Evolutionary conservation across 2,329 filamentous ascomycete species (phyloP), one percentile per base, ranked within the genome.

Genomic region (Cladosporium sp.): DNA sequence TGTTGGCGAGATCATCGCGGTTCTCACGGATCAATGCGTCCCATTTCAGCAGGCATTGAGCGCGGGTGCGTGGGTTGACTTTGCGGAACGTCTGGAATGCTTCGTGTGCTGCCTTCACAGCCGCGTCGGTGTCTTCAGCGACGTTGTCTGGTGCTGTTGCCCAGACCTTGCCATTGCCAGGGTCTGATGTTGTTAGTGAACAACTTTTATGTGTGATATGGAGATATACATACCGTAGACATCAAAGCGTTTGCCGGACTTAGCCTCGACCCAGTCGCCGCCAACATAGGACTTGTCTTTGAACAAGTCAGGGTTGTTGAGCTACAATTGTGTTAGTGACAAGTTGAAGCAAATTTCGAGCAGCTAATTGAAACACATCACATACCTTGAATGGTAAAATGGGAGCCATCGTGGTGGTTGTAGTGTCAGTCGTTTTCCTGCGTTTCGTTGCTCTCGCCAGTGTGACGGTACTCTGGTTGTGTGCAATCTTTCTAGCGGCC

Each of bases 31-130:
- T 85, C 52, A 87, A 72, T 3, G 75, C 66, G 66, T 86, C 80
- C 82, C 83, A 87, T 66, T 81, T 81, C 51, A 83, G 67, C 9
- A 87, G 70, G 67, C 80, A 77, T 59, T 84, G 77, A 1, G 83
- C 83, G 49, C 83, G 77, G 49, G 75, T 74, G 13, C 81, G 74
- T 0, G 84, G 83, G 58, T 78, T 85, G 51, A 77, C 68, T 56
- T 81, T 83, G 54, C 73, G 75, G 69, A 80, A 87, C 16, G 69
- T 68, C 56, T 81, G 69, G 60, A 87, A 87, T 3, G 81, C 80
- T n/a, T 70, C 68, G 54, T 85, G 74, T 0, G 84, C 78, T 40
- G 77, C 75, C 59, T 80, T 69, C 6, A 86, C 81, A 1, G 83
- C 78, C 4, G 66, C 67, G 54, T 84, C 78, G 51, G 85, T 82